These are phyloP conservation scores for Exsudoporus frostii DNA, from an alignment of 768 basidiomycete species.

Conservation along the genomic window DNA sequence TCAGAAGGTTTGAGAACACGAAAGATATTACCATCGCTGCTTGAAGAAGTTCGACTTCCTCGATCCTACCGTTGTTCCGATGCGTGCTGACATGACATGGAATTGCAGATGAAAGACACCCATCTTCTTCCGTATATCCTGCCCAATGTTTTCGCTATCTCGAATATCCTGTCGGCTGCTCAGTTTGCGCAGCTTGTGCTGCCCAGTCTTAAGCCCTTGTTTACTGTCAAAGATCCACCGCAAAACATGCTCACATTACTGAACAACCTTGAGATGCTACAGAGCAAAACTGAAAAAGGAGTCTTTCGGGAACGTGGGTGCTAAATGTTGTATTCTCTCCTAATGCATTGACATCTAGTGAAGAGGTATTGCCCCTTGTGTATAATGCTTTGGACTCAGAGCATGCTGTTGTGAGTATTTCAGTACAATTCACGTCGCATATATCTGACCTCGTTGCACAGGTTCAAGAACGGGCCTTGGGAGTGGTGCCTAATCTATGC, in stretches of 20 bases:
- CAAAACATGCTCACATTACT: slow-evolving; percentile 95
- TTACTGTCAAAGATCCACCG: slow-evolving; percentile 89
- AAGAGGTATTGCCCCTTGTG: slow-evolving; percentile 94
- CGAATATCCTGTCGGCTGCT: slow-evolving; percentile 65
- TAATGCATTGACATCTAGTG: slow-evolving; percentile 1
- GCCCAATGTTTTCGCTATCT: slow-evolving; percentile 92
- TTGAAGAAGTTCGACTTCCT: slow-evolving; percentile 76
- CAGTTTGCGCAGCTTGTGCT: slow-evolving; percentile 84
- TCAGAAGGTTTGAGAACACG: slow-evolving; percentile 81
- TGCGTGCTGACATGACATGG: slow-evolving; percentile 6
- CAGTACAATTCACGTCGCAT: neutral
- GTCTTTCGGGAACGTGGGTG: slow-evolving; percentile 86
- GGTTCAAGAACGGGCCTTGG: slow-evolving; percentile 91
- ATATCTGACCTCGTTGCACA: slow-evolving; percentile 27
- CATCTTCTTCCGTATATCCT: slow-evolving; percentile 92
- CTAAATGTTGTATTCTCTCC: neutral
- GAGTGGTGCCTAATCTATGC: slow-evolving; percentile 80
- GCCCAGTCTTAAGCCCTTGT: slow-evolving; percentile 86
- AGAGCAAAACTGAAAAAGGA: slow-evolving; percentile 82
- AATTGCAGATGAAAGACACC: slow-evolving; percentile 82
- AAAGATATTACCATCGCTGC: slow-evolving; percentile 86
- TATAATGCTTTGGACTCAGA: slow-evolving; percentile 98
- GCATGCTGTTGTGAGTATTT: slow-evolving; percentile 62
- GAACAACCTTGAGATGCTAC: slow-evolving; percentile 84
- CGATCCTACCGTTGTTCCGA: neutral